Conservation (phyloP, 2,329 filamentous ascomycete genomes). For the Penicillium sp. region DNA sequence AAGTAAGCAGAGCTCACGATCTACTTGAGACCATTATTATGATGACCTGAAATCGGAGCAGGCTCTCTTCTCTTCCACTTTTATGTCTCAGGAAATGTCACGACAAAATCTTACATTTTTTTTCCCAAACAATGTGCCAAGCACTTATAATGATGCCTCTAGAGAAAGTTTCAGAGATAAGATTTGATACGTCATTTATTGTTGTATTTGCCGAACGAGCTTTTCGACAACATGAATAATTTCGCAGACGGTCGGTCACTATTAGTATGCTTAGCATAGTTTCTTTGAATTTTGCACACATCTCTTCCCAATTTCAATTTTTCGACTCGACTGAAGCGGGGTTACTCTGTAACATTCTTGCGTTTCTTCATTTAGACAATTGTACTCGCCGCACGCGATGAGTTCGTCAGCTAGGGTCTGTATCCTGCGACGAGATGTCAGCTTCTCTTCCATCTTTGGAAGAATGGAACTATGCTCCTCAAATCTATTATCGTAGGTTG, state of each 20-base stretch:
- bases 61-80: background rate
- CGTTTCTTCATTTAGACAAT: background rate
- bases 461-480: background rate
- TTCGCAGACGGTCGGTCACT: background rate
- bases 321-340: background rate
- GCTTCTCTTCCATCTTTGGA: background rate
- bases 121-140: too few relatives aligned
- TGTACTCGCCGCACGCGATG: background rate
- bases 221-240: background rate
- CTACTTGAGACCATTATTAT: too few relatives aligned
- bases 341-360: background rate
- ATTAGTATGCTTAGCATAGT: background rate
- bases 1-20: too few relatives aligned
- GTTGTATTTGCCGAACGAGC: too few relatives aligned
- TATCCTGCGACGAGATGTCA: background rate
- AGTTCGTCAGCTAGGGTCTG: conserved; percentile 1
- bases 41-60: too few relatives aligned
- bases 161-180: too few relatives aligned
- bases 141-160: too few relatives aligned
- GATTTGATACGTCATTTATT: too few relatives aligned
- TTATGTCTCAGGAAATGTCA: background rate
- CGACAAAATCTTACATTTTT: too few relatives aligned
- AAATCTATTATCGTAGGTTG: background rate
- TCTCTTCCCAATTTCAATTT: background rate
- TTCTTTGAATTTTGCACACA: background rate